These are phyloP conservation scores for Talaromyces proteolyticus DNA, from an alignment of 495 filamentous ascomycete genomes.

Conservation along the genomic window DNA sequence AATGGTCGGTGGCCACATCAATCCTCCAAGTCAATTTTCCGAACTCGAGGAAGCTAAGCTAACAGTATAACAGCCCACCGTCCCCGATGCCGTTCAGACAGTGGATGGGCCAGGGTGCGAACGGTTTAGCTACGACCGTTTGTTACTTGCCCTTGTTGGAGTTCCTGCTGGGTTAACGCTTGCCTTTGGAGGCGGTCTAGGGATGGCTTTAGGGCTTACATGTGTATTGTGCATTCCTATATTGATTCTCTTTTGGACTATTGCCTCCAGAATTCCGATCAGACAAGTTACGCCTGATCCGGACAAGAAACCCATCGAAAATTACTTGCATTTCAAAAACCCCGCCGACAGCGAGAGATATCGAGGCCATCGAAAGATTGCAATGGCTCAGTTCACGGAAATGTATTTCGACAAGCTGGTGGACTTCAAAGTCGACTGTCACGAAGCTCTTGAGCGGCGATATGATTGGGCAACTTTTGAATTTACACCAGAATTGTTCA, in stretches of 20 bases:
- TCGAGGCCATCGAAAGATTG: constrained; percentile 54
- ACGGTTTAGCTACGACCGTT: constrained; percentile 56
- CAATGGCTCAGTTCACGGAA: constrained; percentile 61
- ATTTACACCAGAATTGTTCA: constrained; percentile 58
- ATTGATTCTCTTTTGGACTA: constrained; percentile 50
- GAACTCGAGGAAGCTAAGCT: too few relatives aligned
- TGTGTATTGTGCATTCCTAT: constrained; percentile 53
- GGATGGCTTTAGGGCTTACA: constrained; percentile 65
- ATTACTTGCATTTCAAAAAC: constrained; percentile 57
- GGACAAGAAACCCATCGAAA: constrained; percentile 52
- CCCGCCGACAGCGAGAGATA: constrained; percentile 50
- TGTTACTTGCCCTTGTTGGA: constrained; percentile 48
- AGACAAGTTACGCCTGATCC: constrained; percentile 55
- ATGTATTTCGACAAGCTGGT: constrained; percentile 59
- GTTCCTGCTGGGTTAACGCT: constrained; percentile 60
- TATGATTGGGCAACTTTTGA: constrained; percentile 66
- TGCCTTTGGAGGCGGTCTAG: constrained; percentile 63
- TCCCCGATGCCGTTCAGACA: constrained; percentile 71
- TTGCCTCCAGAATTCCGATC: constrained; percentile 49
- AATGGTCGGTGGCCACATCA: too few relatives aligned
- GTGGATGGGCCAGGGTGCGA: constrained; percentile 65
- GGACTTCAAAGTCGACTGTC: constrained; percentile 55
- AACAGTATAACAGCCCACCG: constrained; percentile 56
- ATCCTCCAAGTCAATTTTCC: too few relatives aligned
- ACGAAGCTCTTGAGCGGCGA: constrained; percentile 55